phyloP scores from a whole-genome alignment of 768 basidiomycete genomes.

The Podaxis carcinomalis region DNA sequence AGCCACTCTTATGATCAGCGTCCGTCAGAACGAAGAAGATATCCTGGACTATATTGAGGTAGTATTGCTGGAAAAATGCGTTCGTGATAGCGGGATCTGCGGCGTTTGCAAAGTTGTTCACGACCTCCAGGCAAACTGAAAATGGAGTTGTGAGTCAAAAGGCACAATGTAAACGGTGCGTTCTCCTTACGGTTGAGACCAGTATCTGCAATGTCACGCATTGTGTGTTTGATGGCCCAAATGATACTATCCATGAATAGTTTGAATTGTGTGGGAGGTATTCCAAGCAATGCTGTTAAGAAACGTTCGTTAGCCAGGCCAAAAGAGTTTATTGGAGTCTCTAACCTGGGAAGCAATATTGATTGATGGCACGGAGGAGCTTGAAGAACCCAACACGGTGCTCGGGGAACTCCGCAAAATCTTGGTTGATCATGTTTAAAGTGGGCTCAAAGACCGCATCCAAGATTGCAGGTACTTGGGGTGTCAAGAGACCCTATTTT shows the following conservation, averaged over 20 bases:
- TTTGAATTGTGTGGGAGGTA: slow-evolving; percentile 94
- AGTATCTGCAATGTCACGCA: slow-evolving; percentile 96
- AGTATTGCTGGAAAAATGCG: slow-evolving; percentile 95
- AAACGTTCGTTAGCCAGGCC: slow-evolving; percentile 9
- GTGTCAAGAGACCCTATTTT: slow-evolving; percentile 72
- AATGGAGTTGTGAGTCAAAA: slow-evolving; percentile 7
- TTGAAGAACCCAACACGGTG: slow-evolving; percentile 98
- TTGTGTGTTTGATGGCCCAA: slow-evolving; percentile 99
- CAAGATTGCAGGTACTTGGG: slow-evolving; percentile 91
- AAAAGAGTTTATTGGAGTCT: slow-evolving; percentile 15
- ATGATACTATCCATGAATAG: slow-evolving; percentile 97
- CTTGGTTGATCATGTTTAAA: slow-evolving; percentile 98
- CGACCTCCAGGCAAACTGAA: slow-evolving; percentile 85
- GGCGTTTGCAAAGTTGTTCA: slow-evolving; percentile 85
- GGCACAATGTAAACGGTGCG: neutral
- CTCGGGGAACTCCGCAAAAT: slow-evolving; percentile 98
- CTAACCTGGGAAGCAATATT: slow-evolving; percentile 91
- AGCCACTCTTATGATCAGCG: slow-evolving; percentile 97
- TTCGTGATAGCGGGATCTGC: slow-evolving; percentile 78
- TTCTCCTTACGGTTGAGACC: slow-evolving; percentile 64
- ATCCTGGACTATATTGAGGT: slow-evolving; percentile 89
- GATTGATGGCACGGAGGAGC: slow-evolving; percentile 86
- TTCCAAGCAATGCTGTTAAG: slow-evolving; percentile 65
- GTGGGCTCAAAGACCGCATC: slow-evolving; percentile 98
- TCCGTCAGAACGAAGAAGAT: slow-evolving; percentile 97